Conservation (phyloP, 2,329 filamentous ascomycete species). For the Cyphellophora europaea region DNA sequence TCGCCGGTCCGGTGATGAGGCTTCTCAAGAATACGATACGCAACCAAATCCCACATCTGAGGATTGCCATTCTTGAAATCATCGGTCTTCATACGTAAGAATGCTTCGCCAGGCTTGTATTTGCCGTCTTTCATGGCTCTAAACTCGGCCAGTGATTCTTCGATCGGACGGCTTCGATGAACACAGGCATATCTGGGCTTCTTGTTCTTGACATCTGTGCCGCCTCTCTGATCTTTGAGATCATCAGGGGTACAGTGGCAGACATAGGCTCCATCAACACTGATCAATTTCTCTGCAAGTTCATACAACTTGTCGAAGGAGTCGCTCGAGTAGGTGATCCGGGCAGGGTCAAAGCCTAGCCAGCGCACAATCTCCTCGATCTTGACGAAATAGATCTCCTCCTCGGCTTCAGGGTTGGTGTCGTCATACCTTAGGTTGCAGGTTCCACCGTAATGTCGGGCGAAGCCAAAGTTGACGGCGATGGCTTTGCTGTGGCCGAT, state of each 20-base stretch:
- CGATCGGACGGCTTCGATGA: conserved; percentile 65
- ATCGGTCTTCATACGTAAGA: conserved; percentile 88
- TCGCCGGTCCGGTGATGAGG: conserved; percentile 69
- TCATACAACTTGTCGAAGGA: conserved; percentile 85
- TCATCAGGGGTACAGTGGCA: conserved; percentile 73
- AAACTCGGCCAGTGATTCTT: conserved; percentile 74
- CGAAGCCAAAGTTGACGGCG: conserved; percentile 92
- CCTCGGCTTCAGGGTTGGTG: conserved; percentile 88
- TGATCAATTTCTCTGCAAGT: conserved; percentile 75
- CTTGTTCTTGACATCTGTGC: conserved; percentile 53
- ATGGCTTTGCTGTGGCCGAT: conserved; percentile 95
- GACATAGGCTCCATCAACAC: conserved; percentile 62
- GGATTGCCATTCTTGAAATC: conserved; percentile 74
- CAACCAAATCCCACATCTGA: conserved; percentile 92
- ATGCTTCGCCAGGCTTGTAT: conserved; percentile 75
- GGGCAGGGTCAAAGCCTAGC: conserved; percentile 72
- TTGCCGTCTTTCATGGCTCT: conserved; percentile 84
- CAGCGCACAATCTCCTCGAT: conserved; percentile 82
- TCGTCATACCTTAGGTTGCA: conserved; percentile 81
- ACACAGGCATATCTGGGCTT: conserved; percentile 67
- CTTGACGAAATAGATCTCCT: conserved; percentile 80
- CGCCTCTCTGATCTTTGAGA: conserved; percentile 79
- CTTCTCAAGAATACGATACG: conserved; percentile 71
- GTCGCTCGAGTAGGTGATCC: conserved; percentile 81
- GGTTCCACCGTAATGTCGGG: conserved; percentile 68